Percentiles rank a stretch among this genome's conserved stretches.
Conservation (phyloP, 495 filamentous ascomycete species). For the Hapsidospora chrysogenum region DNA sequence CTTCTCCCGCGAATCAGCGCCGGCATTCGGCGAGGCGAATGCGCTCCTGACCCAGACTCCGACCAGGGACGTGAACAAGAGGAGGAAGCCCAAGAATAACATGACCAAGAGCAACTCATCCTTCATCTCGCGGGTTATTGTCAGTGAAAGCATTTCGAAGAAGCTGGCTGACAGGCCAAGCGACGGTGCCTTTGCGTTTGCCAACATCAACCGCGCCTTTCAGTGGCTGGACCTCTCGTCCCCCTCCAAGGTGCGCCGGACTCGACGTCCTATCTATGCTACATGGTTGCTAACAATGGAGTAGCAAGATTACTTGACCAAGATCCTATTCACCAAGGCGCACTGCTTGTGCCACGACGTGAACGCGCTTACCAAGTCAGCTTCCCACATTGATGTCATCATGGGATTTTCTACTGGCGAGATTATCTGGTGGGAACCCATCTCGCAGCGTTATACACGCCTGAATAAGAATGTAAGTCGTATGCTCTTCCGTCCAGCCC, state of each 20-base stretch:
- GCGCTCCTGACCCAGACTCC: constrained; percentile 39
- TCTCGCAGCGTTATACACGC: constrained; percentile 87
- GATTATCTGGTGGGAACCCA: constrained; percentile 97
- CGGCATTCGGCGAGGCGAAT: constrained; percentile 82
- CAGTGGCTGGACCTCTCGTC: constrained; percentile 49
- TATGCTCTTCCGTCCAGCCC: background rate
- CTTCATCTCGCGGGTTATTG: constrained; percentile 88
- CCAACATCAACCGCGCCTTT: constrained; percentile 85
- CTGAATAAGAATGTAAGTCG: constrained; percentile 77
- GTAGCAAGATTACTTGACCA: constrained; percentile 72
- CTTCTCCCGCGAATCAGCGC: constrained; percentile 25
- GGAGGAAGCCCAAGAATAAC: constrained; percentile 89
- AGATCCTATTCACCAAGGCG: constrained; percentile 90
- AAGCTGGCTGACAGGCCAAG: constrained; percentile 57
- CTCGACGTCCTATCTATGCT: background rate
- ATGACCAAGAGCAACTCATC: constrained; percentile 96
- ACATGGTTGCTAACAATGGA: constrained; percentile 7
- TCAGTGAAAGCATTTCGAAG: constrained; percentile 65
- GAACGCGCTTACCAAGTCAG: constrained; percentile 63
- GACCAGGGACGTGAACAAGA: constrained; percentile 61
- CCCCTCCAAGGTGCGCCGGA: constrained; percentile 28
- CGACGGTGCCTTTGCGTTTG: constrained; percentile 78
- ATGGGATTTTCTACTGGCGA: constrained; percentile 94
- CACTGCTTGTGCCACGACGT: constrained; percentile 92
- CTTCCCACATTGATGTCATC: constrained; percentile 70